phyloP scores from a whole-genome alignment of 305 asterid genomes.

The Fraxinus sp. region DNA sequence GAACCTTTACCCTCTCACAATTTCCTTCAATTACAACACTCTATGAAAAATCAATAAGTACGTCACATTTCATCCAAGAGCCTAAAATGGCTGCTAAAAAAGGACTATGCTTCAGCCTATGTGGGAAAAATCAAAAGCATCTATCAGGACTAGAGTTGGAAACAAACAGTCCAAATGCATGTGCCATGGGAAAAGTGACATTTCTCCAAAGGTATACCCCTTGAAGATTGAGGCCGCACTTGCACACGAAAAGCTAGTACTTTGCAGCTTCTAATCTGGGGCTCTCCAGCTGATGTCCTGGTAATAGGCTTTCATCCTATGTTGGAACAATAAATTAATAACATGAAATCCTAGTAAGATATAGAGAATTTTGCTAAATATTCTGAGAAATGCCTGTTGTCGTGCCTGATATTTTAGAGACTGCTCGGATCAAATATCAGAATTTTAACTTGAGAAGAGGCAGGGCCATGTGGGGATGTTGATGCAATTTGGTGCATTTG shows the following conservation, averaged over 20 bases:
- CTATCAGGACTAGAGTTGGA: background rate
- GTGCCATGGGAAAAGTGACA: background rate
- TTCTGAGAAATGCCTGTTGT: background rate
- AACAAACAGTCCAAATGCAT: background rate
- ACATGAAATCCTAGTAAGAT: background rate
- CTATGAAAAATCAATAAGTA: background rate
- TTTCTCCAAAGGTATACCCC: background rate
- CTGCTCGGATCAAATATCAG: background rate
- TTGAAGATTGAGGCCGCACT: background rate
- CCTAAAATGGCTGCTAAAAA: background rate
- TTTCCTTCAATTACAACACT: background rate
- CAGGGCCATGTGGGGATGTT: background rate
- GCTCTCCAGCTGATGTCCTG: background rate
- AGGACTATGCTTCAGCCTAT: background rate
- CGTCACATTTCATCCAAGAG: background rate
- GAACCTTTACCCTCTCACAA: background rate
- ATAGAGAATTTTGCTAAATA: background rate
- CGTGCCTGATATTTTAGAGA: background rate
- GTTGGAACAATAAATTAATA: background rate
- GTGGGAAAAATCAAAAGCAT: background rate
- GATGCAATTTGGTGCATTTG: background rate
- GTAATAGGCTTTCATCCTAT: background rate
- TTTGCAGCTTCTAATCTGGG: background rate
- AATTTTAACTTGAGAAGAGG: background rate
- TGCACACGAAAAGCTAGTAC: background rate